Percentiles rank a stretch among this genome's conserved stretches.
These are phyloP conservation scores for Letharia columbiana DNA, from an alignment of 495 filamentous ascomycete genomes.

Conservation along the genomic window DNA sequence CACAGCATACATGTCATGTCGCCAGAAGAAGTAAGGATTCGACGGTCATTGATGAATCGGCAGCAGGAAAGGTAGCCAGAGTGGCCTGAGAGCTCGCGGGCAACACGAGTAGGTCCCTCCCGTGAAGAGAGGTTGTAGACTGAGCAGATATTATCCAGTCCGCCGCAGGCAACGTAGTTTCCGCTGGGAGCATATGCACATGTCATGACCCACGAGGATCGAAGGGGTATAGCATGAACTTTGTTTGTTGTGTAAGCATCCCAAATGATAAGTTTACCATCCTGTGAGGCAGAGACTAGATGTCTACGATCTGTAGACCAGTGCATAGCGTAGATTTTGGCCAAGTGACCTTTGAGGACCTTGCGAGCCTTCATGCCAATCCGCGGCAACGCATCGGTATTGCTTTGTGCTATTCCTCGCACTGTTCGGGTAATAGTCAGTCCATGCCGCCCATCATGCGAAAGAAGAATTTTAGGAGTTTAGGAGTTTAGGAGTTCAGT, in stretches of 20 bases:
- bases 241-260: slow-evolving; percentile 99
- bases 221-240: slow-evolving; percentile 95
- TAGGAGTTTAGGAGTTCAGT: not conserved
- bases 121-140: slow-evolving; percentile 97
- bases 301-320: slow-evolving; percentile 99
- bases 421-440: slow-evolving; percentile 46
- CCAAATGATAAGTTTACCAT: slow-evolving; percentile 99
- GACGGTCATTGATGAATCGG: slow-evolving; percentile 96
- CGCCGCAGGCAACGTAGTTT: slow-evolving; percentile 96
- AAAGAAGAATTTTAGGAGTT: slow-evolving; percentile 8
- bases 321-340: slow-evolving; percentile 99
- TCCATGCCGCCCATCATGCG: slow-evolving; percentile 21
- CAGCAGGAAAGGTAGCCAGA: slow-evolving; percentile 98
- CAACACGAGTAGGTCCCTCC: slow-evolving; percentile 92
- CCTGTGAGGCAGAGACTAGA: slow-evolving; percentile 95
- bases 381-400: slow-evolving; percentile 80
- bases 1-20: slow-evolving; percentile 99
- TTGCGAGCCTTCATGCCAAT: slow-evolving; percentile 94
- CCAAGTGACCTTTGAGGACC: slow-evolving; percentile 92
- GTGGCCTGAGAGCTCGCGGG: slow-evolving; percentile 92
- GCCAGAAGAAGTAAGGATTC: slow-evolving; percentile 94
- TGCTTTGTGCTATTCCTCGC: slow-evolving; percentile 77
- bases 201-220: slow-evolving; percentile 99
- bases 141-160: slow-evolving; percentile 98
- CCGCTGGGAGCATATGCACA: slow-evolving; percentile 98